These are phyloP conservation scores for Micromonas commoda DNA, from an alignment of 139 green algal genomes.

Conservation along the genomic window DNA sequence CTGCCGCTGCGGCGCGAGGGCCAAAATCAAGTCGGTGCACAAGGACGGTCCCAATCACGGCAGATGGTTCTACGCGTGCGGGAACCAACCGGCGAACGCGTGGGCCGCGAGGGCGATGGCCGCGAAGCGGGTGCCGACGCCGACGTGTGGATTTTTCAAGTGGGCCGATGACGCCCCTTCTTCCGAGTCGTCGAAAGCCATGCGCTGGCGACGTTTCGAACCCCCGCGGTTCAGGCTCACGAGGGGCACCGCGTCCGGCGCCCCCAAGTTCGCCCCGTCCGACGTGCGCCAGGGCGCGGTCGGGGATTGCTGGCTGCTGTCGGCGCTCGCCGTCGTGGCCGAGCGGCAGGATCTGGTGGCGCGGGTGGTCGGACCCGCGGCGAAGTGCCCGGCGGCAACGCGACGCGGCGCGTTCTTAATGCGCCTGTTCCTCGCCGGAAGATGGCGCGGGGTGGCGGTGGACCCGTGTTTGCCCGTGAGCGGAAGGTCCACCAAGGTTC, in stretches of 20 bases:
- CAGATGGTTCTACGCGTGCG: constrained; percentile 24
- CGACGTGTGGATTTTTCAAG: constrained; percentile 28
- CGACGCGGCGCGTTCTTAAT: constrained; percentile 11
- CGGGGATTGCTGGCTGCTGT: constrained; percentile 37
- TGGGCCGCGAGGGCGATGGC: no score
- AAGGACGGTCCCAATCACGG: constrained; percentile 24
- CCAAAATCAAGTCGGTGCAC: neutral
- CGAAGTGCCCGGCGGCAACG: neutral
- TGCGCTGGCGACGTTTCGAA: constrained; percentile 18
- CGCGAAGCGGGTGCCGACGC: neutral
- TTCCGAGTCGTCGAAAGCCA: neutral
- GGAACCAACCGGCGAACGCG: neutral
- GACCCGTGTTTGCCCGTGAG: constrained; percentile 27
- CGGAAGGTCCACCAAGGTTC: neutral
- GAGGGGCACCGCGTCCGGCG: no score
- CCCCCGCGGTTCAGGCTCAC: constrained; percentile 19
- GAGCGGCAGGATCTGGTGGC: constrained; percentile 19
- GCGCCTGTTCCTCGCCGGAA: constrained; percentile 31
- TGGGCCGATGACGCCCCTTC: constrained; percentile 8
- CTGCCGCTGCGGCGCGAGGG: constrained; percentile 12
- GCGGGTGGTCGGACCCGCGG: constrained; percentile 6
- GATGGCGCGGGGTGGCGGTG: constrained; percentile 27
- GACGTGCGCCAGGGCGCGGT: constrained; percentile 29
- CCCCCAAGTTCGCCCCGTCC: neutral
- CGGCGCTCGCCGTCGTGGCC: constrained; percentile 31